Evolutionary conservation across 164 flowering plant genomes (phyloP).

Genomic region (Malania oleifera): DNA sequence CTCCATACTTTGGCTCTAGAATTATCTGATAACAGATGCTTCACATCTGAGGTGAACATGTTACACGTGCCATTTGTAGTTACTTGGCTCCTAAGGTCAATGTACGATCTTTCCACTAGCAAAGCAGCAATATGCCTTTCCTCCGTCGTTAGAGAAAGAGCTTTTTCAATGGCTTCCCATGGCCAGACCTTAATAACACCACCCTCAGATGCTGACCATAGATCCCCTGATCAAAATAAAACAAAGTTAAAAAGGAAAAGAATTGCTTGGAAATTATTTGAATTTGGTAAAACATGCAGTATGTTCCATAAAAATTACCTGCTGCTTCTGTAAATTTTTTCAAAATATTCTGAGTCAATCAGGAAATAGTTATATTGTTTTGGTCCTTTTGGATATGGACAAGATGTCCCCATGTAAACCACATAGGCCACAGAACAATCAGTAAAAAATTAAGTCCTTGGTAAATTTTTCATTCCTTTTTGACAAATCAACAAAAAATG

Average conservation of each 20-base stretch:
- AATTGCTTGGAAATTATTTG: too few species aligned
- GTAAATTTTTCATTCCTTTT: too few species aligned
- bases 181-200: constrained; percentile 85
- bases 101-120: constrained; percentile 70
- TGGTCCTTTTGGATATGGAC: too few species aligned
- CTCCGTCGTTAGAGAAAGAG: constrained; percentile 55
- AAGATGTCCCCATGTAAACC: too few species aligned
- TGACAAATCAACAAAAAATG: too few species aligned
- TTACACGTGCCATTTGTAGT: constrained; percentile 65
- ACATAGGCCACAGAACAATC: too few species aligned
- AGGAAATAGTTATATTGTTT: too few species aligned
- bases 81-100: constrained; percentile 74
- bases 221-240: constrained; percentile 56
- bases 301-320: too few species aligned
- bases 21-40: constrained; percentile 63
- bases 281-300: too few species aligned
- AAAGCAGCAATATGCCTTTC: constrained; percentile 87
- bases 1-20: constrained; percentile 77
- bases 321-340: too few species aligned
- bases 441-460: too few species aligned
- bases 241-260: constrained; percentile 6
- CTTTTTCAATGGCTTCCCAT: constrained; percentile 91
- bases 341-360: too few species aligned
- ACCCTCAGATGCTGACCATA: constrained; percentile 92
- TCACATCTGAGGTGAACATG: constrained; percentile 65